These are phyloP conservation scores for Coniochaeta hoffmannii DNA, from an alignment of 2,329 filamentous ascomycete species.

Conservation along the genomic window DNA sequence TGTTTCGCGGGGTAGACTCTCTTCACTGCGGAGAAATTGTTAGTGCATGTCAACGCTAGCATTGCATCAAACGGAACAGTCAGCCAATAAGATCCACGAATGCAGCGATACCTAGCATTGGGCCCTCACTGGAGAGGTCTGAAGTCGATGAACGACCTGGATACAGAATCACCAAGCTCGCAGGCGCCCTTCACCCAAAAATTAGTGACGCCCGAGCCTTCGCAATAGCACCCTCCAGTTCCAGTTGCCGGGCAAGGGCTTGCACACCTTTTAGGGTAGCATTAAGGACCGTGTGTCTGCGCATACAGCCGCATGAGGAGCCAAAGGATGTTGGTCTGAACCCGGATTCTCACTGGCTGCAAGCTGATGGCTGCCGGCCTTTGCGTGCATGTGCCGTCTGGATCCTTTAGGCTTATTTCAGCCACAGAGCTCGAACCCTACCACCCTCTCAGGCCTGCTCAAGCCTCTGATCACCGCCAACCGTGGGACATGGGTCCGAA, in stretches of 20 bases:
- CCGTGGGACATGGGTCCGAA: slow-evolving; percentile 16
- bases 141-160: no score
- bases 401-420: background rate
- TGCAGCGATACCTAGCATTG: background rate
- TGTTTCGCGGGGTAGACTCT: slow-evolving; percentile 12
- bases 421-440: background rate
- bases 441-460: background rate
- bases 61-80: background rate
- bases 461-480: background rate
- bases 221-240: background rate
- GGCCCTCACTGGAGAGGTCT: no score
- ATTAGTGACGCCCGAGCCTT: background rate
- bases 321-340: background rate
- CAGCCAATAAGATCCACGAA: background rate
- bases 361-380: background rate
- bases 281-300: background rate
- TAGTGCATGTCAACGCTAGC: slow-evolving; percentile 3
- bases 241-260: background rate
- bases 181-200: no score
- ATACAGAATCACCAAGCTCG: no score
- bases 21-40: background rate
- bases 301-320: background rate
- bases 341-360: slow-evolving; percentile 1
- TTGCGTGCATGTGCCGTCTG: background rate
- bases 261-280: background rate